Evolutionary conservation across 805 yeast species (phyloP).

Genomic region (Nakazawaea holstii): DNA sequence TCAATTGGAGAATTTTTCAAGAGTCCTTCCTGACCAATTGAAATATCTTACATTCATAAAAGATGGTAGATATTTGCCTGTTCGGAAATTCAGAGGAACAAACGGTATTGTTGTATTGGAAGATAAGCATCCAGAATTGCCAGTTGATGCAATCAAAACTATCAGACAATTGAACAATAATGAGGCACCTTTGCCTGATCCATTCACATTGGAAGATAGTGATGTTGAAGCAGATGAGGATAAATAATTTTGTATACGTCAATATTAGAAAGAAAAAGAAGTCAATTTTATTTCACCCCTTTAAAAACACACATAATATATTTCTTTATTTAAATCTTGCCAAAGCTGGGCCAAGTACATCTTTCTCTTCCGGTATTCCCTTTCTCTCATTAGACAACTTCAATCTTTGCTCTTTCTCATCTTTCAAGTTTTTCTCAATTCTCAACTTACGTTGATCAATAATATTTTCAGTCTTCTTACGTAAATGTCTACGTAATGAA

Average conservation of each 20-base stretch:
- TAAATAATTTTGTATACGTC: background rate
- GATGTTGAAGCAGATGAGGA: slow-evolving; percentile 35
- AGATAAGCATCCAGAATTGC: slow-evolving; percentile 58
- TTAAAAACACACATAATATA: background rate
- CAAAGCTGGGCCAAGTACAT: slow-evolving; percentile 43
- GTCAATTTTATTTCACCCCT: background rate
- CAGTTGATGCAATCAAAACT: slow-evolving; percentile 68
- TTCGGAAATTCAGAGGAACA: slow-evolving; percentile 65
- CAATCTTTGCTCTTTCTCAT: slow-evolving; percentile 68
- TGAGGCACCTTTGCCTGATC: slow-evolving; percentile 71
- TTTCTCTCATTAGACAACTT: slow-evolving; percentile 37
- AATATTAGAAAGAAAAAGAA: background rate
- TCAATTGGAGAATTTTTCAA: slow-evolving; percentile 69
- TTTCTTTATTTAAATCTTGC: slow-evolving; percentile 38
- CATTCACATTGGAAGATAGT: slow-evolving; percentile 56
- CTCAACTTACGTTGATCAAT: slow-evolving; percentile 80
- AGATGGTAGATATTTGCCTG: slow-evolving; percentile 75
- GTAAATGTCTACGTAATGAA: slow-evolving; percentile 68
- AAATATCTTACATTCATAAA: slow-evolving; percentile 74
- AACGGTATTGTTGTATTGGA: slow-evolving; percentile 68
- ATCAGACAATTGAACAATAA: slow-evolving; percentile 71
- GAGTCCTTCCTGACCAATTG: slow-evolving; percentile 87
- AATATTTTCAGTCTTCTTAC: slow-evolving; percentile 81
- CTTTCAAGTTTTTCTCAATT: slow-evolving; percentile 64
- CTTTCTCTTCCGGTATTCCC: slow-evolving; percentile 49